Conservation (phyloP, 805 yeast genomes). For the Isabelozyma rhagii region DNA sequence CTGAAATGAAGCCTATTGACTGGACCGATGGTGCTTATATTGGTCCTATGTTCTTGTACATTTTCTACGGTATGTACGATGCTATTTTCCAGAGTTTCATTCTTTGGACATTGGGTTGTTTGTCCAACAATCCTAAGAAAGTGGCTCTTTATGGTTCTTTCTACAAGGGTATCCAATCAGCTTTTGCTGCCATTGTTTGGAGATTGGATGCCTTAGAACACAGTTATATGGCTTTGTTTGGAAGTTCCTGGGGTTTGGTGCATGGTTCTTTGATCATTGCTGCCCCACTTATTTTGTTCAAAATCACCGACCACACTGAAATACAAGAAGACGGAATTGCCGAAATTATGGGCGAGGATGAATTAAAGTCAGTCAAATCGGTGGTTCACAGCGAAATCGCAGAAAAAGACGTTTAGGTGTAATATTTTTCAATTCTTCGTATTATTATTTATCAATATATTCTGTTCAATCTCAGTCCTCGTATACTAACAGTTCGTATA, state of each 20-base stretch:
- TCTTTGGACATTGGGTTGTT: conserved; percentile 58
- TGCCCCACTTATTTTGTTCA: conserved; percentile 42
- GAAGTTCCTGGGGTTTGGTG: conserved; percentile 50
- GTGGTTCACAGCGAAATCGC: neutral
- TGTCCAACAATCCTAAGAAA: conserved; percentile 56
- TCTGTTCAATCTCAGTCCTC: too few species aligned
- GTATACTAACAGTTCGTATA: too few species aligned
- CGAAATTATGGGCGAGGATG: conserved; percentile 18
- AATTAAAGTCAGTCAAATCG: conserved; percentile 23
- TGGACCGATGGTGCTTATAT: conserved; percentile 46
- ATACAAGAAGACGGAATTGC: conserved; percentile 28
- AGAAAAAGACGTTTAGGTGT: neutral
- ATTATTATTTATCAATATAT: neutral
- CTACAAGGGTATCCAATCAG: conserved; percentile 63
- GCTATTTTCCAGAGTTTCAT: conserved; percentile 58
- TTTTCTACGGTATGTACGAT: conserved; percentile 59
- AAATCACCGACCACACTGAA: conserved; percentile 43
- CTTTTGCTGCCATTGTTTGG: conserved; percentile 63
- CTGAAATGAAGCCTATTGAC: conserved; percentile 33
- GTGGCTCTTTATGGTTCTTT: conserved; percentile 57
- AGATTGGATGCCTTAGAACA: conserved; percentile 44
- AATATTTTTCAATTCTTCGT: neutral
- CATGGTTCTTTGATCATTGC: conserved; percentile 48
- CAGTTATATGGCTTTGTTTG: conserved; percentile 43
- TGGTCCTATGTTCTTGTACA: conserved; percentile 61